Percentiles rank a stretch among this genome's conserved stretches.
phyloP scores from a whole-genome alignment of 2,329 filamentous ascomycete genomes.

The Fusarium liriodendri region DNA sequence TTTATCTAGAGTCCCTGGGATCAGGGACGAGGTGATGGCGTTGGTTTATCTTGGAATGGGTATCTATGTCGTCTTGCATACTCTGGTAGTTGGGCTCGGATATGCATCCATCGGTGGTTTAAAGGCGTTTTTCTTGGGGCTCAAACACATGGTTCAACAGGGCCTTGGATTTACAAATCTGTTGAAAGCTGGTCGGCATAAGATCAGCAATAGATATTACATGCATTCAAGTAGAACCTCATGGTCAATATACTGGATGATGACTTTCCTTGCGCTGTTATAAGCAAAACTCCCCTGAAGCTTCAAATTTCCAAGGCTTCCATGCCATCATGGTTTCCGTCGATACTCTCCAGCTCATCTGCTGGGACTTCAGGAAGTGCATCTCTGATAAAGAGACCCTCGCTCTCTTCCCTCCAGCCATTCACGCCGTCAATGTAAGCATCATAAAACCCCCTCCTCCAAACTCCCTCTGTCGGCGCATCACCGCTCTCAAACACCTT shows the following conservation, averaged over 20 bases:
- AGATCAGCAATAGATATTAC: slow-evolving; percentile 5
- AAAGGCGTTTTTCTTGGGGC: slow-evolving; percentile 29
- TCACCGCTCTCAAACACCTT: slow-evolving; percentile 63
- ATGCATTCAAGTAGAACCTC: slow-evolving; percentile 22
- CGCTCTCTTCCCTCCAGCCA: slow-evolving; percentile 57
- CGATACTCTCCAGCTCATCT: background rate
- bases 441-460: slow-evolving; percentile 58
- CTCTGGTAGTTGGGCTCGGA: slow-evolving; percentile 12
- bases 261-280: background rate
- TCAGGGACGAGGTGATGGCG: background rate
- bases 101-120: slow-evolving; percentile 22
- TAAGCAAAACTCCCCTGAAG: background rate
- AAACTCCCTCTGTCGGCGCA: slow-evolving; percentile 56
- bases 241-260: slow-evolving; percentile 18
- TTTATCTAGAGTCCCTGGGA: background rate
- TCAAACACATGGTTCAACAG: slow-evolving; percentile 8
- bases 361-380: background rate
- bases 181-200: slow-evolving; percentile 1
- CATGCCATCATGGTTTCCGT: background rate
- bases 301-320: background rate
- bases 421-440: slow-evolving; percentile 49
- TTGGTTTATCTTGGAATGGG: slow-evolving; percentile 12
- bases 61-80: slow-evolving; percentile 11
- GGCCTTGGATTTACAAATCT: background rate
- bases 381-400: slow-evolving; percentile 57